Conservation (phyloP, 176 grass and related monocot species). For the Cymbopogon citratus region DNA sequence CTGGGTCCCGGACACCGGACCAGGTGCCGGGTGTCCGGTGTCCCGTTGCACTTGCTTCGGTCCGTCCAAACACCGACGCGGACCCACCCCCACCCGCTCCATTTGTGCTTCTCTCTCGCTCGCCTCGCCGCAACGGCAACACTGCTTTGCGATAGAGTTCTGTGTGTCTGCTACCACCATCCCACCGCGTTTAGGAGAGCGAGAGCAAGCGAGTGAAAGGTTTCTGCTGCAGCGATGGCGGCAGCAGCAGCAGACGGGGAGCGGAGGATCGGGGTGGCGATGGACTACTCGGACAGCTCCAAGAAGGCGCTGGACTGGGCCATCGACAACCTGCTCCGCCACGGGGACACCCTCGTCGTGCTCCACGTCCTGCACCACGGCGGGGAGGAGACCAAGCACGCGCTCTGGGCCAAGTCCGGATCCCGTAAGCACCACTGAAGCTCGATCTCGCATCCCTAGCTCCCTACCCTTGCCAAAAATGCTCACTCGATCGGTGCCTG, state of each 20-base stretch:
- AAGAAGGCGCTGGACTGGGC: slow-evolving; percentile 70
- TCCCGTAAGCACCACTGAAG: slow-evolving; percentile 21
- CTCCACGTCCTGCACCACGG: slow-evolving; percentile 40
- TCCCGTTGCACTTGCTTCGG: not conserved
- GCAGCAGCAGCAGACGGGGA: slow-evolving; percentile 21
- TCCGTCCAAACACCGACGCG: not conserved
- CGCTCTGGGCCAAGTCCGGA: slow-evolving; percentile 61
- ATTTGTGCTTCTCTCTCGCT: not conserved
- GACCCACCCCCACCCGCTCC: not conserved
- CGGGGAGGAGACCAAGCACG: slow-evolving; percentile 44
- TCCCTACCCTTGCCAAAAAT: too few relatives aligned
- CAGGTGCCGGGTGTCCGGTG: not conserved
- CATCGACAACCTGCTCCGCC: slow-evolving; percentile 47
- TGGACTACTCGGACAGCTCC: slow-evolving; percentile 76
- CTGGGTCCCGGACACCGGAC: not conserved
- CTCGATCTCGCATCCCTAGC: not conserved
- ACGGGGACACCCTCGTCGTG: slow-evolving; percentile 64
- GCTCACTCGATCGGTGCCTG: too few relatives aligned
- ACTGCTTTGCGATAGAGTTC: not conserved
- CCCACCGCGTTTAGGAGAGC: not conserved
- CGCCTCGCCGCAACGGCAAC: not conserved
- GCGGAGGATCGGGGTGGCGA: slow-evolving; percentile 56
- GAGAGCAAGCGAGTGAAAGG: not conserved
- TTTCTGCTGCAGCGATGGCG: slow-evolving; percentile 31
- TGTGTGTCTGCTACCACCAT: too few relatives aligned